Evolutionary conservation across 1,284 basidiomycete genomes (phyloP).

Genomic region (Pseudozyma thailandica): DNA sequence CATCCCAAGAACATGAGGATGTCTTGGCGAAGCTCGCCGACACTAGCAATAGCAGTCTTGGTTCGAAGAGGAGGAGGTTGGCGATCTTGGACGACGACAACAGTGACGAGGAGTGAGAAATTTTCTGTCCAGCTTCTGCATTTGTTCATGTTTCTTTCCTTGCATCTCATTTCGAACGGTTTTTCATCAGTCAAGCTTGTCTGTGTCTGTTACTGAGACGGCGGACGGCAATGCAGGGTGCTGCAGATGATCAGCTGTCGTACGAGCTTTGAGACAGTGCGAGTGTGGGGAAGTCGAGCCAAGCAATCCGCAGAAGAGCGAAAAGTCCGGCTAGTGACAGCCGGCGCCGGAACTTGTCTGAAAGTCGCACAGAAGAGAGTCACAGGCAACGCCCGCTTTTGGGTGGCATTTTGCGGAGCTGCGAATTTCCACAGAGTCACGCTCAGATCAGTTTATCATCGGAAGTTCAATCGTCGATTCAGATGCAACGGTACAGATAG

Average conservation of each 20-base stretch:
- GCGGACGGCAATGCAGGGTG: no score
- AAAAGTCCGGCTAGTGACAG: neutral
- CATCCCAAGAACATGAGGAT: conserved; percentile 19
- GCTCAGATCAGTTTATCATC: conserved; percentile 11
- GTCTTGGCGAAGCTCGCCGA: conserved; percentile 3
- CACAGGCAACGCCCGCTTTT: neutral
- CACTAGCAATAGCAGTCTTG: neutral
- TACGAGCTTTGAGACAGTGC: neutral
- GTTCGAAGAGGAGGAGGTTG: conserved; percentile 28
- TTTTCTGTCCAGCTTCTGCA: neutral
- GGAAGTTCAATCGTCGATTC: neutral
- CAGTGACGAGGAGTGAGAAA: conserved; percentile 12
- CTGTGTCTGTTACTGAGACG: no score
- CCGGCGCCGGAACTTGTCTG: neutral
- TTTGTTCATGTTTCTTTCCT: neutral
- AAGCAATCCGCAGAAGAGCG: no score
- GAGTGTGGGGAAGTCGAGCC: neutral
- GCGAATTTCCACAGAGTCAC: neutral
- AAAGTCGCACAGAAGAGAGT: neutral
- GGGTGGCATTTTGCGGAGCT: neutral
- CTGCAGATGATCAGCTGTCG: neutral
- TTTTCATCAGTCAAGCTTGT: no score
- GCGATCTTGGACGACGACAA: conserved; percentile 37
- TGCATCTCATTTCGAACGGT: no score
- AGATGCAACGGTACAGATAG: neutral